These are phyloP conservation scores for Mortierella sp. DNA, from an alignment of 371 early-diverging fungal species.

Conservation along the genomic window DNA sequence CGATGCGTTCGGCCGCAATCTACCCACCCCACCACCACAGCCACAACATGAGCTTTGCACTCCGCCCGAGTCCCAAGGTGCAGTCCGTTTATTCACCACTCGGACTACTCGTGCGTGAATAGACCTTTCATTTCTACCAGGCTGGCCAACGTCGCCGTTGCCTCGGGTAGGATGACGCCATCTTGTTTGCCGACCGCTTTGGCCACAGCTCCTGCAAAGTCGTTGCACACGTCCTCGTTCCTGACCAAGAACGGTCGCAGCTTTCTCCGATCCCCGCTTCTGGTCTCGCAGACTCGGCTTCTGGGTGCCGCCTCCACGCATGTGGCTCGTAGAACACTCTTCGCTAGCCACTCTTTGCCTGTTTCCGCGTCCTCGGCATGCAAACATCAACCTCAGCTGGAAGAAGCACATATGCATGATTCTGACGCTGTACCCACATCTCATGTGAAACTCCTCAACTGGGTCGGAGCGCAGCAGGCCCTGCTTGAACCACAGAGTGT, in stretches of 20 bases:
- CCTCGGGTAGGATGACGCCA: background rate
- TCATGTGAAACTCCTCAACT: conserved; percentile 33
- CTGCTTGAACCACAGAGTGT: conserved; percentile 48
- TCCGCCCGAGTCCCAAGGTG: no score
- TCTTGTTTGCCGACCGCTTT: background rate
- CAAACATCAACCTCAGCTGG: conserved; percentile 21
- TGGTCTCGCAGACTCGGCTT: conserved; percentile 19
- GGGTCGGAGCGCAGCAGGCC: conserved; percentile 46
- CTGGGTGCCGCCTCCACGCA: conserved; percentile 44
- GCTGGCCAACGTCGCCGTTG: conserved; percentile 12
- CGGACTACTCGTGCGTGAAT: background rate
- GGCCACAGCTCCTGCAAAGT: conserved; percentile 2
- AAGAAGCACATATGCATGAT: conserved; percentile 5
- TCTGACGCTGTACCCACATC: conserved; percentile 20
- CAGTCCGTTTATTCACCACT: background rate
- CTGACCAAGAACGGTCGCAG: conserved; percentile 8
- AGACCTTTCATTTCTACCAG: conserved; percentile 32
- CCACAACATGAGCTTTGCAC: no score
- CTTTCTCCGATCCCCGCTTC: conserved; percentile 7
- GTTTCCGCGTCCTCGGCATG: conserved; percentile 34
- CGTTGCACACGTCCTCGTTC: conserved; percentile 23
- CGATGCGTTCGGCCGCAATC: no score
- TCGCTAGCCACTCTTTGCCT: conserved; percentile 40
- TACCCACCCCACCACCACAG: no score
- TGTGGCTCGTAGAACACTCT: conserved; percentile 31